Evolutionary conservation across 208 protist species (phyloP), one percentile per base, ranked within the genome.

Genomic region (Trypanosoma avium): DNA sequence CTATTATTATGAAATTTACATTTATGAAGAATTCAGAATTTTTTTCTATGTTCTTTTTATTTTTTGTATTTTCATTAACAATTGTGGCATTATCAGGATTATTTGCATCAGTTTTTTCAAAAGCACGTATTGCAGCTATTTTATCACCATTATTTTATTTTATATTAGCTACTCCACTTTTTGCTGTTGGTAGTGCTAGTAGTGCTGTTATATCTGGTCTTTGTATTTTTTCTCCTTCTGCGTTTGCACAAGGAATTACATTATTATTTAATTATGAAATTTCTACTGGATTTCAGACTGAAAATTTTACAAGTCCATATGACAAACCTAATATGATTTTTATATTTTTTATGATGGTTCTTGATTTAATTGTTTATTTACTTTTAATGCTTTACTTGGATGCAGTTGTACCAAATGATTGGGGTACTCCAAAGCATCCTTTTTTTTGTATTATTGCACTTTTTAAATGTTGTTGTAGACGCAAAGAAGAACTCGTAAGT

Each of bases 121-220:
- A 91, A 62, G 73, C 86, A 0, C 79, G 84, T 0, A 45, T 90
- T 17, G 70, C 89, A 5, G 49, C 82, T 22, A 67, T 92, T 15
- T 30, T 93, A n/a, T 61, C 84, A 13, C 86, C 86, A 48, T 59
- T 95, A 15, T 68, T 93, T 26, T 93, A 48, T 63, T 84, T 87
- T 78, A 56, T 57, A 56, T 59, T 65, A 53, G 62, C 64, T 7
- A 40, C n/a, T 56, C 86, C 69, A 55, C 45, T 56, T 57, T 93
- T 87, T 70, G 78, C 63, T 69, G 74, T 61, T 58, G 75, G 6
- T 43, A 76, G 26, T 42, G 33, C 48, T 5, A 64, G 58, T 24
- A 29, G 64, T 61, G 35, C 58, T 24, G 56, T 68, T 0, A 38
- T 70, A 48, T 53, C 57, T 2, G 76, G 56, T 27, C 49, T 84